Evolutionary conservation across 768 basidiomycete species (phyloP), one percentile per base, ranked within the genome.

Genomic region (Collybiopsis luxurians): DNA sequence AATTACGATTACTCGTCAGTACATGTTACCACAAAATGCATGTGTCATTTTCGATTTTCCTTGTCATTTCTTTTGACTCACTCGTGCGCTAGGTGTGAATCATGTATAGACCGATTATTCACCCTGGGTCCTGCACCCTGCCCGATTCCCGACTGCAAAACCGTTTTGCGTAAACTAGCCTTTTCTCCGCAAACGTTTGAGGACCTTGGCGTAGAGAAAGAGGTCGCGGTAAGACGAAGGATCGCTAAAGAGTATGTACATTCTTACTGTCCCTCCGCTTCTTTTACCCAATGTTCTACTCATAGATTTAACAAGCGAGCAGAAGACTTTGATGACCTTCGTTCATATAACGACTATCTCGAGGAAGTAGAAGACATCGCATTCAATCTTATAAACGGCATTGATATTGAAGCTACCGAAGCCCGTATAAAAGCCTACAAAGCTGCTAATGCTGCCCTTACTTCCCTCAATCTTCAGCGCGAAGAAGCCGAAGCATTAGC

Each of bases 11-110:
- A 38, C 82, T 98, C 48, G 95, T 99, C 63, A 94, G 92, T 70
- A 88, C 92, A 15, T 99, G 97, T 70, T 99, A 97, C 72, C 97
- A 99, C 74, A 97, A 97, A 81, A 96, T 98, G 97, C 95, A 61
- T 59, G 77, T 71, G 31, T 34, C 45, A 56, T 50, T 43, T 42
- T 44, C n/a, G 44, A n/a, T 23, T 52, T 28, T 42, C 13, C 36
- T 9, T 21, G 27, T 15, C n/a, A n/a, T 26, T 55, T 13, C 31
- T 40, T 26, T 44, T 53, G n/a, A 36, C 21, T 59, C 34, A 40
- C 15, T 9, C 11, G 15, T 48, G 4, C 42, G 48, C n/a, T 59
- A 96, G 95, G 92, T 98, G 97, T 75, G 96, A 98, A 76, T 93
- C 92, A 1, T 99, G 97, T 70, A 97, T 99, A 65, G 97, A 98